phyloP scores from a whole-genome alignment of 2,329 filamentous ascomycete genomes.

The Penicillium glabrum region DNA sequence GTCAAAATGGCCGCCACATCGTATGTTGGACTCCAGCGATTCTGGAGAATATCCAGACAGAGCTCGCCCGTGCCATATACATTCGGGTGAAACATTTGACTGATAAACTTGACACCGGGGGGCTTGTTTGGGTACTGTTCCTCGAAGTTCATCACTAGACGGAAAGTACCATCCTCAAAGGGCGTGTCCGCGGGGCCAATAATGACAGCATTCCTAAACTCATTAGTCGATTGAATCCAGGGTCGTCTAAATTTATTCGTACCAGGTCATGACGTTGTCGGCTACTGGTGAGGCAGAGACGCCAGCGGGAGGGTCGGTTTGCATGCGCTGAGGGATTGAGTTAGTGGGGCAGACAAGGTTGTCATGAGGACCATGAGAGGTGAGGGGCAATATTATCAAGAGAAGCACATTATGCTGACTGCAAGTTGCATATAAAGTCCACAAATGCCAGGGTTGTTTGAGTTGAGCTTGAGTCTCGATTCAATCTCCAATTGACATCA shows the following conservation, averaged over 20 bases:
- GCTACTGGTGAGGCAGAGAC: constrained; percentile 95
- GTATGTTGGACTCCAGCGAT: constrained; percentile 97
- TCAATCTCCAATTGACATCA: background rate
- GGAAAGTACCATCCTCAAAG: constrained; percentile 96
- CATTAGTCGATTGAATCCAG: constrained; percentile 6
- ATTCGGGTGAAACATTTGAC: constrained; percentile 98
- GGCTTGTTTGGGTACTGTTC: constrained; percentile 99
- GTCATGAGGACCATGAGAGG: background rate
- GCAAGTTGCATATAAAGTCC: background rate
- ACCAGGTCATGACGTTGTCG: constrained; percentile 45
- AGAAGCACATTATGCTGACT: background rate
- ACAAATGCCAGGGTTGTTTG: background rate
- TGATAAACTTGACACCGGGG: constrained; percentile 96
- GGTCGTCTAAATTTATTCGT: constrained; percentile 1
- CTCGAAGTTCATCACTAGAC: constrained; percentile 98
- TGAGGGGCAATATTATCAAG: background rate
- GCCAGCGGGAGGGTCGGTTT: constrained; percentile 94
- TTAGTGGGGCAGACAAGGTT: constrained; percentile 7
- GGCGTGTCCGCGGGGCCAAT: constrained; percentile 96
- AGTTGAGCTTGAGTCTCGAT: background rate
- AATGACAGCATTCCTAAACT: constrained; percentile 88
- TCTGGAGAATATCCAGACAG: constrained; percentile 94
- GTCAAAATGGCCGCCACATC: constrained; percentile 96
- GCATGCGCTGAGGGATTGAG: constrained; percentile 73
- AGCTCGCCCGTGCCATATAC: constrained; percentile 97